A percentile compares a stretch with the other conserved stretches of the same genome.
phyloP scores from a whole-genome alignment of 441 rosid genomes.

The Pelargonium cotyledonis region DNA sequence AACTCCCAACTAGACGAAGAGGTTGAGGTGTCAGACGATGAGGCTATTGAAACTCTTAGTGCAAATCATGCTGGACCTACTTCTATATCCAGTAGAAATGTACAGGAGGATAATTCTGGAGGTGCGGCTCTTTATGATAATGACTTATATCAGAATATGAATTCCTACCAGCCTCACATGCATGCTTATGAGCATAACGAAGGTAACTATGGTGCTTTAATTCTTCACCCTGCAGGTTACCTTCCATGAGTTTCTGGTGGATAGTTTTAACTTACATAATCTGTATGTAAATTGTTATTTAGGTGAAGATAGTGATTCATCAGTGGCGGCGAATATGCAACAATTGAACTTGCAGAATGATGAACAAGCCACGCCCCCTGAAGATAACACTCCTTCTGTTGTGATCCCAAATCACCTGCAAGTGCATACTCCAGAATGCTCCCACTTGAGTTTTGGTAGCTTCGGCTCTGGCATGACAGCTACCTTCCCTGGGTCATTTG shows the following conservation, averaged over 20 bases:
- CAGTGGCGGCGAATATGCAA: slow-evolving; percentile 53
- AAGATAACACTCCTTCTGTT: slow-evolving; percentile 69
- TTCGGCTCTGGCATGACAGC: slow-evolving; percentile 61
- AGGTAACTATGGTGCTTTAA: slow-evolving; percentile 36
- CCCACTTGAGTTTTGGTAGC: slow-evolving; percentile 95
- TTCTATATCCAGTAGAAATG: slow-evolving; percentile 48
- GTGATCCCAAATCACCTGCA: slow-evolving; percentile 89
- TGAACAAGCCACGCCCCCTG: slow-evolving; percentile 40
- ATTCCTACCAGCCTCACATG: slow-evolving; percentile 50
- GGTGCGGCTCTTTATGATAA: slow-evolving; percentile 56
- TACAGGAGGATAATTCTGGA: slow-evolving; percentile 54
- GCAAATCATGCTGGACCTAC: slow-evolving; percentile 40
- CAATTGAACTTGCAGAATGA: slow-evolving; percentile 51
- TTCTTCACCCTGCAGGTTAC: neutral
- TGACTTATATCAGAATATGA: slow-evolving; percentile 37
- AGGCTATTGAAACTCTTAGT: slow-evolving; percentile 32
- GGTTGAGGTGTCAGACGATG: slow-evolving; percentile 44
- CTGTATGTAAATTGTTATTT: slow-evolving; percentile 19
- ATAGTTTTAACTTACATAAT: neutral
- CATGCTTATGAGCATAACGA: slow-evolving; percentile 56
- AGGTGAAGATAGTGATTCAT: slow-evolving; percentile 58
- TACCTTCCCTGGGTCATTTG: slow-evolving; percentile 40
- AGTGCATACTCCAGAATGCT: slow-evolving; percentile 71
- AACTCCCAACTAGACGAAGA: slow-evolving; percentile 54
- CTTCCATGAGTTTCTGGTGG: neutral